Conservation (phyloP, 495 filamentous ascomycete genomes). For the Tuber borchii region DNA sequence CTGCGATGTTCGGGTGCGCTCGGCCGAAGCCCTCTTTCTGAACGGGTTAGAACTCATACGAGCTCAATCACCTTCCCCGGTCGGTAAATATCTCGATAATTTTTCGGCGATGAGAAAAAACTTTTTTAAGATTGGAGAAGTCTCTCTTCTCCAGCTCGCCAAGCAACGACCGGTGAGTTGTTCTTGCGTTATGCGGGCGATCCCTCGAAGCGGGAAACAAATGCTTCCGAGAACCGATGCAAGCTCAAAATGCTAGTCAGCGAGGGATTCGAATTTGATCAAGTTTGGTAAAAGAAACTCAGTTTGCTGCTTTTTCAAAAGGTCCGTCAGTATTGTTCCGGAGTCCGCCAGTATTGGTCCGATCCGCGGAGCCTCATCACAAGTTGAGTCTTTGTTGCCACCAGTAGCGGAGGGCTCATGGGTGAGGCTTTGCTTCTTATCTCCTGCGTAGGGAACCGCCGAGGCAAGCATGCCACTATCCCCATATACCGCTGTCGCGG, state of each 20-base stretch:
- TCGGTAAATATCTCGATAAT: neutral
- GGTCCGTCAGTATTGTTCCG: neutral
- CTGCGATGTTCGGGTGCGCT: neutral
- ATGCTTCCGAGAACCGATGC: neutral
- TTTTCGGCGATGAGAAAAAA: constrained; percentile 1
- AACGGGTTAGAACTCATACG: neutral
- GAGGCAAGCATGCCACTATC: neutral
- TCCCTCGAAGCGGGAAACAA: neutral
- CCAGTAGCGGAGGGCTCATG: neutral
- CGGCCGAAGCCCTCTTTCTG: neutral
- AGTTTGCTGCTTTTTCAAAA: neutral
- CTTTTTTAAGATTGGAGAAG: neutral
- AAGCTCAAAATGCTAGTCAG: neutral
- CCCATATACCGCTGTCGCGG: neutral
- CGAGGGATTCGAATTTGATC: neutral
- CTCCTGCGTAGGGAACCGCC: neutral
- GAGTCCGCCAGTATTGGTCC: neutral
- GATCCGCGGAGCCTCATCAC: constrained; percentile 1
- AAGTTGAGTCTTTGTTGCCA: neutral
- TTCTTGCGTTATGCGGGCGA: neutral
- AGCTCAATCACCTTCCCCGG: neutral
- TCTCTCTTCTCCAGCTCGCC: neutral
- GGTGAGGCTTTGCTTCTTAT: neutral
- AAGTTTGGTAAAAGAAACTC: neutral
- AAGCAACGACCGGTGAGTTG: neutral